Evolutionary conservation across 192 early-diverging fungal genomes (phyloP), one percentile per base, ranked within the genome.

Genomic region (Coemansia sp.): DNA sequence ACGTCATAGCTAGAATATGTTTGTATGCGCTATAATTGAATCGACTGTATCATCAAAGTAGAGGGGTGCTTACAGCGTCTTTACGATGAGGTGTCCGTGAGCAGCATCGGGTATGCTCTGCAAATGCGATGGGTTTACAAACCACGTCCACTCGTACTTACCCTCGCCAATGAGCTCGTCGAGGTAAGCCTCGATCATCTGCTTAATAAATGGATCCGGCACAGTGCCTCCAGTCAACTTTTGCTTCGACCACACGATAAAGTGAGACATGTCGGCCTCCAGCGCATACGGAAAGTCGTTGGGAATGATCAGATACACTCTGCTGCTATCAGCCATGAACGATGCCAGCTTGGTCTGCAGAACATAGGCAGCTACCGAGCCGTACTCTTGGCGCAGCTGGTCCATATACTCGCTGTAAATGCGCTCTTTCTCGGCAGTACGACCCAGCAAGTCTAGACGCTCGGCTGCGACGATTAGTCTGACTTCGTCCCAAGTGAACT

Each of bases 211-310:
- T 0, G 36, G 59, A 24, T 80, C 84, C 2, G 76, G 75, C 24
- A 70, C 76, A 1, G 54, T 65, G 4, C 75, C 73, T 2, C 63
- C 34, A 2, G 73, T 67, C 55, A 80, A 66, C 60, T 42, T 49
- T 22, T n/a, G 31, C 78, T 85, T 85, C 10, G 75, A 85, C 84
- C 84, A 85, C 40, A 85, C 51, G 20, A 85, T 80, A 24, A 73
- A 78, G 40, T 85, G 84, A 36, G 15, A 3, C 7, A 68, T 66
- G 64, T 70, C 47, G 2, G 65, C 57, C 2, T 67, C 66, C 29
- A 85, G 61, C n/a, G 84, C 78, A 49, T 85, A 85, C 7, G 84
- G 84, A 63, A 75, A 85, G 76, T 85, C 84, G 73, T 85, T 85
- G 4, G 71, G 84, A 13, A 85, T 60, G 59, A 85, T 62, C 66